These are phyloP conservation scores for Claviceps pazoutovae DNA, from an alignment of 2,329 filamentous ascomycete genomes.

Conservation along the genomic window DNA sequence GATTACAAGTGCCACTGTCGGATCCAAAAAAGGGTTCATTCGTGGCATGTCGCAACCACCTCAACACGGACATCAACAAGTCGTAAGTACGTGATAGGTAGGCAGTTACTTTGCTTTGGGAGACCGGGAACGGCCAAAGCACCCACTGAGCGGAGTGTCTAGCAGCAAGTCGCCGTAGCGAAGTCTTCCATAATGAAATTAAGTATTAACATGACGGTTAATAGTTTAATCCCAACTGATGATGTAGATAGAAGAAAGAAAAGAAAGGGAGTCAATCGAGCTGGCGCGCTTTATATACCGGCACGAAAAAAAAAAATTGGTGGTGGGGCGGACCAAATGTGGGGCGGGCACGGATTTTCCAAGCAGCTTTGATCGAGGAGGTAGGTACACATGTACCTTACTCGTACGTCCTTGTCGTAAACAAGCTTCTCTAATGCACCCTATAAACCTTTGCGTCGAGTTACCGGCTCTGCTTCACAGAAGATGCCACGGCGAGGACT, in stretches of 20 bases:
- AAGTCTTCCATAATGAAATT: conserved; percentile 33
- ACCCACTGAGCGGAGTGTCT: conserved; percentile 33
- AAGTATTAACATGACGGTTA: conserved; percentile 37
- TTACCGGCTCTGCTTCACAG: too few species aligned
- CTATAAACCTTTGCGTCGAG: too few species aligned
- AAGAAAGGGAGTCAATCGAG: conserved; percentile 4
- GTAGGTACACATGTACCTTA: too few species aligned
- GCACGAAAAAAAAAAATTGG: not conserved
- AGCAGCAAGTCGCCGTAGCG: conserved; percentile 41
- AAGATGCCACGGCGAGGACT: too few species aligned
- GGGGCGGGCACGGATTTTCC: not conserved
- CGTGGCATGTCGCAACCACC: conserved; percentile 31
- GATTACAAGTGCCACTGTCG: not conserved
- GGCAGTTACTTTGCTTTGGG: conserved; percentile 33
- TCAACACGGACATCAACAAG: conserved; percentile 35
- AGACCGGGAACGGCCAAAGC: conserved; percentile 43
- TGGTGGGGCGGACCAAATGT: not conserved
- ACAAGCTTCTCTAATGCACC: too few species aligned
- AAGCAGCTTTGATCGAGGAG: too few species aligned
- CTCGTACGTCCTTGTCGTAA: too few species aligned
- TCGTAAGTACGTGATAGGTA: conserved; percentile 27
- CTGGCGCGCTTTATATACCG: conserved; percentile 9
- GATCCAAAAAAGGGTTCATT: not conserved
- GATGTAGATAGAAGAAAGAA: conserved; percentile 24
- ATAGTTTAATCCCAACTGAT: conserved; percentile 32